Base-by-base conservation (phyloP, 495 filamentous ascomycete genomes). In the Neurospora hispaniola region DNA sequence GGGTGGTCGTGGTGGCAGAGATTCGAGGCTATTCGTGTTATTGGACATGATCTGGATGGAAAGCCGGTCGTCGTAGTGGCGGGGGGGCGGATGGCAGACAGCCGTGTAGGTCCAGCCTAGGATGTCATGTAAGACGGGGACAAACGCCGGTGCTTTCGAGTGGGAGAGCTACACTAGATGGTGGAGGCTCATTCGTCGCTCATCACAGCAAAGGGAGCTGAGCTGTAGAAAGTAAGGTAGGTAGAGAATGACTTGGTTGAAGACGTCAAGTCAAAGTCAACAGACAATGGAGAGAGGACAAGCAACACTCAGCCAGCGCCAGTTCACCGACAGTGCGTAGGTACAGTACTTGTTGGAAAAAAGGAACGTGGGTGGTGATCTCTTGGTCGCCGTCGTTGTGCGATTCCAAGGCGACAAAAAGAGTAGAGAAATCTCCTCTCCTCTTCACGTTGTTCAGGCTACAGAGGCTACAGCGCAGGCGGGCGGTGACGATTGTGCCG, bases 1-100 rank as follows among this genome's bases (percentile, higher is more conserved):
- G 35, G 86, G 86, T n/a, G 86, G 86, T 81, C 86, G 83, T 69
- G 83, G 79, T 35, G 81, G 80, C 8, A 85, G 80, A 59, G 79
- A 76, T 54, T 86, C 85, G 73, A 85, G 75, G 77, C 78, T 66
- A 16, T 16, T 66, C 14, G 54, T 66, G 27, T 35, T 76, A 77
- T 73, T 82, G 78, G 82, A 82, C 76, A 80, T 76, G 66, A 81
- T 66, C 54, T 66, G 14, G 48, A 59, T 27, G 48, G 23, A 3
- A 54, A 54, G 20, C 46, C 46, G 10, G 46, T 31, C 23, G 48
- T 59, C 48, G 54, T 31, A 7, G 48, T 0, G 48, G 2, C 27
- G 35, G 35, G 35, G 27, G 14, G 23, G 54, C n/a, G n/a, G 27
- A 66, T 66, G 54, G 35, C 54, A 66, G 54, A 66, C 54, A 66